Evolutionary conservation across 129 eudicot species (phyloP), one percentile per base, ranked within the genome.

Genomic region (Flaveria linearis): DNA sequence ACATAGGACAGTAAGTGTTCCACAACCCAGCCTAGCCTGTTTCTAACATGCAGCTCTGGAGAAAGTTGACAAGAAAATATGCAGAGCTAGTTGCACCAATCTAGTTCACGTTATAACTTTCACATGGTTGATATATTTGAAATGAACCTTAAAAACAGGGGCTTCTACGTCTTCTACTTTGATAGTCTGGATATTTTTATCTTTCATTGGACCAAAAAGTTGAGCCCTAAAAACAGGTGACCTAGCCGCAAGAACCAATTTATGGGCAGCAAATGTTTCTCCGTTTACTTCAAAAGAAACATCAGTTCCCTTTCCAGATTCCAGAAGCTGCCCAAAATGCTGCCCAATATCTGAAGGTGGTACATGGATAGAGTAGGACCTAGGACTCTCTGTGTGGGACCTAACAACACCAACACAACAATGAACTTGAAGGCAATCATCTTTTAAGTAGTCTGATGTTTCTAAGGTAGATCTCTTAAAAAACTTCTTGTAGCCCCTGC

Each of bases 401-500:
- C 77, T 90, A 30, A 92, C 98, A 30, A 92, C 96, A 49, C 98
- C 98, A 74, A 92, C 98, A 69, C 88, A 86, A 80, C 96, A 90
- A 74, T 84, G 96, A 71, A 92, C 89, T 47, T 86, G 87, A 73
- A 90, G 98, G 80, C 96, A 92, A 78, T 92, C 98, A 39, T 88
- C 96, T 75, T 88, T 90, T 73, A 92, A 86, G 88, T 87, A 92
- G 18, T 61, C 92, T 15, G 98, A 92, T 64, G 91, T 61, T 86
- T 92, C 98, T 80, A 92, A 73, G 68, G 82, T 39, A 20, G 85
- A 76, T 83, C 98, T 86, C 75, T 73, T 92, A 25, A 80, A 89
- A 74, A 92, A 92, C 18, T 94, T 82, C 69, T 92, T 92, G 82
- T 92, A 92, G 22, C 98, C 98, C 98, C 96, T 92, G 81, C 76